Base-by-base conservation (phyloP, 345 rosid species). In the Turritis glabra region DNA sequence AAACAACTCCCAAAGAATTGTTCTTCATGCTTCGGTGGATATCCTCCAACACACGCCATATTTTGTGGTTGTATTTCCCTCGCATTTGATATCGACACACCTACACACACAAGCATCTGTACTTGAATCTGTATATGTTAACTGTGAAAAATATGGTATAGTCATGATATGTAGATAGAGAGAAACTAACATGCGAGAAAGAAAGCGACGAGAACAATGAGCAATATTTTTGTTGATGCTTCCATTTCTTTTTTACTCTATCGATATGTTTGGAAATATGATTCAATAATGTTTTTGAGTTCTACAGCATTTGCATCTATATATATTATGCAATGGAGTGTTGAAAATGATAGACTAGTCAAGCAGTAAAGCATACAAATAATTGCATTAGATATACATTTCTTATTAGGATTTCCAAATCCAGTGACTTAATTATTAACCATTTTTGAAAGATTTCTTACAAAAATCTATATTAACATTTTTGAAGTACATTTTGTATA, bases 1-100 rank as follows among this genome's bases (percentile, higher is more conserved):
- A 41, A 41, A 43, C 53, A 69, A 55, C 6, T 8, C 19, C 73
- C 64, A 69, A 69, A 29, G 17, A 8, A 55, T 40, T 55, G 53
- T 17, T 68, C 9, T 40, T 3, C 9, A 18, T 37, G 18, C 14
- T 21, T 22, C 7, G 9, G 59, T 52, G 33, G 11, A 55, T 25
- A 55, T 27, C 19, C 27, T 35, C 52, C 62, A 29, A 55, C 15
- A 54, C 64, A 32, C 15, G 38, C 8, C 17, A 41, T 15, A 21
- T 41, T 12, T 56, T 0, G 4, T 29, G n/a, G 53, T 69, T 29
- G 29, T 53, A 43, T 8, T 44, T 69, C 25, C 19, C 66, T 70
- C 33, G 74, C 66, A 44, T 44, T 47, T 57, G 46, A 44, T 44
- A 22, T 27, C 22, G 12, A 21, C 44, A 38, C 37, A 56, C 55